phyloP scores from a whole-genome alignment of 1,284 basidiomycete genomes.

The Vanrija sp. region DNA sequence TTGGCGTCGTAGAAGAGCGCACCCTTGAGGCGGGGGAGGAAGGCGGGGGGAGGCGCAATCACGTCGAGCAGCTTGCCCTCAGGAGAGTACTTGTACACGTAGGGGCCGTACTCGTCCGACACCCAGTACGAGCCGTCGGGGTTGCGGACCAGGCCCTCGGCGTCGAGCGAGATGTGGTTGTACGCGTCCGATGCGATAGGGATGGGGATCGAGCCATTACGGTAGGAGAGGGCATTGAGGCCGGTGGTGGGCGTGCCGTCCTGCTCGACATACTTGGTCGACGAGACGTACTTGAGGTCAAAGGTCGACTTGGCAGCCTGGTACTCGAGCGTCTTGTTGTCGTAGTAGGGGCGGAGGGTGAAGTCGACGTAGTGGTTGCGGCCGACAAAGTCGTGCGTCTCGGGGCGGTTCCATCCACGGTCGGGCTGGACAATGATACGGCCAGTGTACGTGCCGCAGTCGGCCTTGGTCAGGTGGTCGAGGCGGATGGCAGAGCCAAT shows the following conservation, averaged over 20 bases:
- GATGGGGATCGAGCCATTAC: constrained; percentile 28
- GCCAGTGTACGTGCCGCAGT: constrained; percentile 47
- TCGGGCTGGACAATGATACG: constrained; percentile 57
- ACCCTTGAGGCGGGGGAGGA: constrained; percentile 54
- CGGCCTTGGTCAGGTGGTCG: constrained; percentile 14
- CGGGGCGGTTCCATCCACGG: constrained; percentile 45
- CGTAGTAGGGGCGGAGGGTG: constrained; percentile 58
- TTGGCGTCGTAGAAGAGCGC: constrained; percentile 56
- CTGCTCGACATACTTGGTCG: constrained; percentile 57
- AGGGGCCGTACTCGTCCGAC: constrained; percentile 67
- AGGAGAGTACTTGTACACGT: constrained; percentile 58
- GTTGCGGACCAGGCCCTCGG: constrained; percentile 61
- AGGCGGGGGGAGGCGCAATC: constrained; percentile 60
- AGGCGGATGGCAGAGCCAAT: constrained; percentile 35
- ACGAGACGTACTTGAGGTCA: constrained; percentile 56
- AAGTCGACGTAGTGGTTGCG: constrained; percentile 60
- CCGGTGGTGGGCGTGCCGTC: constrained; percentile 57
- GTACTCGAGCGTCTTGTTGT: constrained; percentile 54
- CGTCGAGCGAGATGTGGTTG: constrained; percentile 58
- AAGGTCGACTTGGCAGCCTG: constrained; percentile 56
- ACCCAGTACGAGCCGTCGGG: constrained; percentile 62
- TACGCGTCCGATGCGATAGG: constrained; percentile 41
- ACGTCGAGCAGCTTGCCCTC: constrained; percentile 56
- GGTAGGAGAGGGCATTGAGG: constrained; percentile 57
- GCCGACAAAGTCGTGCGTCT: constrained; percentile 60